Evolutionary conservation across 495 filamentous ascomycete species (phyloP), one percentile per base, ranked within the genome.

Genomic region (Penicillium riverlandense): DNA sequence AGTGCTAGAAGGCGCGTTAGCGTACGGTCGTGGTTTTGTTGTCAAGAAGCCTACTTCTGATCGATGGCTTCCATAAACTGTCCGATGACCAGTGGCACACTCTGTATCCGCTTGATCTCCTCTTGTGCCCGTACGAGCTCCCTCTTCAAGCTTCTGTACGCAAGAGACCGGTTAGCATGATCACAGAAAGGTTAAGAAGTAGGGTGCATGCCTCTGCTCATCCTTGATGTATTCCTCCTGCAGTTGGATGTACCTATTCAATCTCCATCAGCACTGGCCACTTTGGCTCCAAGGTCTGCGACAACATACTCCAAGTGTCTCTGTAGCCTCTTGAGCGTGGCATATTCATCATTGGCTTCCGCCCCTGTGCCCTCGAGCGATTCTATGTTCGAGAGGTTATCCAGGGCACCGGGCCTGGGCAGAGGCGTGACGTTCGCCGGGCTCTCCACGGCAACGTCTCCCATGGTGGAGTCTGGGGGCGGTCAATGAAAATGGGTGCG

Each of bases 221-320:
- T 98, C 94, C 73, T 98, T 98, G 79, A 98, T 98, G 71, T 97
- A 98, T 64, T 98, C 94, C 71, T 98, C 92, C 70, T 98, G 92
- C 51, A 98, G 78, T 63, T 95, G 85, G 62, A 98, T 96, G 68
- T 95, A 96, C 63, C 85, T 89, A 37, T 31, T 33, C 38, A 39
- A 34, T 45, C 39, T 36, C 33, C 16, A 60, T 76, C 52, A 76
- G 65, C 53, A 46, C 32, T 2, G 34, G 33, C 31, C 11, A 32
- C 31, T 11, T 29, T 11, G 13, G 29, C 34, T 35, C 29, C 22
- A 22, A 6, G 22, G 22, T 22, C 22, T 22, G 22, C 22, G 22
- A 22, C 3, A 42, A 54, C 77, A 59, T 77, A 92, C 85, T 98
- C 92, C 38, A 98, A 76, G 70, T 96, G 90, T 60, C 94, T 78